Evolutionary conservation across 140 eudicot genomes (phyloP), one percentile per base, ranked within the genome.

Genomic region (Cichorium intybus): DNA sequence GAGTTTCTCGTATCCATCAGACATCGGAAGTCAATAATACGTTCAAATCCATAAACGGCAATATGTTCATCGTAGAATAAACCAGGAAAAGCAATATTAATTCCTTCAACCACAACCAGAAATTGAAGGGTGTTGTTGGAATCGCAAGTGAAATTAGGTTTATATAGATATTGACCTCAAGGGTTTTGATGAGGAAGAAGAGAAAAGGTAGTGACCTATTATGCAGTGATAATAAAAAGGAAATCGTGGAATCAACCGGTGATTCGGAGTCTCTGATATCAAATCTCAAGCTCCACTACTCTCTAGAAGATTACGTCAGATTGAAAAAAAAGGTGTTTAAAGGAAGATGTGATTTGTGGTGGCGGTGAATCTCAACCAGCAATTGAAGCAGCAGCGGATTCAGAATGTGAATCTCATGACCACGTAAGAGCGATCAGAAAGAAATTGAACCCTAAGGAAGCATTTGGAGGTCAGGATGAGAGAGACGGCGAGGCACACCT

Each of bases 231-330:
- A 65, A 58, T 4, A 37, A 46, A 31, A 66, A 75, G 21, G 76
- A 68, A n/a, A 65, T 47, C 31, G 67, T 60, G 46, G 80, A 75
- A 64, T 78, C 82, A 3, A 72, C 76, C 0, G 76, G 85, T 27
- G 79, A 75, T 68, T 76, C 79, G 1, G 84, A 66, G 74, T 62
- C 80, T 4, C 56, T 78, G 65, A 59, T 66, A 37, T 73, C 82
- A 4, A 79, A 85, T 58, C 59, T 76, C 2, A 79, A 77, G 84
- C 63, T 78, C 26, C 88, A 87, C 72, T 76, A 72, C 70, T 87
- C 95, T 0, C 70, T 87, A 22, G 95, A 81, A 55, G 91, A 84
- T 79, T 87, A 77, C 33, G 79, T 80, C 6, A 68, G 95, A 72
- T 71, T 87, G 66, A 84, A 72, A 27, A n/a, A 87, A 79, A 56